These are phyloP conservation scores for Didymellaceae sp. DNA, from an alignment of 2,329 filamentous ascomycete genomes.

Conservation along the genomic window DNA sequence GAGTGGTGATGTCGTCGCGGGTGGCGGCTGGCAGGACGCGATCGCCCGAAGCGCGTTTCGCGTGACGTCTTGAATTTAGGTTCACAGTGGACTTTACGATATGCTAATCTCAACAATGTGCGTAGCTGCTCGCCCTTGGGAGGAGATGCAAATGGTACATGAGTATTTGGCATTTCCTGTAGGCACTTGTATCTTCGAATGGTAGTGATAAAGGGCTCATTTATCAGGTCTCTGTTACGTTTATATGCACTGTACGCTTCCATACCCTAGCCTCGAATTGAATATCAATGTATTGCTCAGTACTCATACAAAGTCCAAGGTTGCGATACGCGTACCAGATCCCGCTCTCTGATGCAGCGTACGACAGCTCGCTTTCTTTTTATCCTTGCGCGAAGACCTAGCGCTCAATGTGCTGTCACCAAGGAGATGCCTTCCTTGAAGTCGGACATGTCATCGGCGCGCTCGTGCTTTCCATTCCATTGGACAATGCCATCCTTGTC, in stretches of 20 bases:
- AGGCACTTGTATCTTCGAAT: too few relatives aligned
- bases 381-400: background rate
- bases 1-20: constrained; percentile 1
- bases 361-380: background rate
- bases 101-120: too few relatives aligned
- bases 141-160: too few relatives aligned
- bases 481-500: constrained; percentile 60
- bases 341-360: background rate
- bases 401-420: constrained; percentile 12
- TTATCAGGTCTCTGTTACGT: too few relatives aligned
- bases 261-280: too few relatives aligned
- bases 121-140: too few relatives aligned
- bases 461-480: constrained; percentile 58
- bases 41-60: constrained; percentile 13
- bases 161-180: too few relatives aligned
- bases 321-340: background rate
- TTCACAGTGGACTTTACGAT: too few relatives aligned
- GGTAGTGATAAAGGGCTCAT: too few relatives aligned
- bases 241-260: too few relatives aligned
- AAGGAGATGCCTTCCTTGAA: constrained; percentile 56
- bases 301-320: background rate
- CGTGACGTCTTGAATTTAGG: constrained; percentile 25
- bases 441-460: constrained; percentile 62
- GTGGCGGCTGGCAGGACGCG: constrained; percentile 17
- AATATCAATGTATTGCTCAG: too few relatives aligned